These are phyloP conservation scores for Termitomyces sp. DNA, from an alignment of 768 basidiomycete genomes.

Conservation along the genomic window DNA sequence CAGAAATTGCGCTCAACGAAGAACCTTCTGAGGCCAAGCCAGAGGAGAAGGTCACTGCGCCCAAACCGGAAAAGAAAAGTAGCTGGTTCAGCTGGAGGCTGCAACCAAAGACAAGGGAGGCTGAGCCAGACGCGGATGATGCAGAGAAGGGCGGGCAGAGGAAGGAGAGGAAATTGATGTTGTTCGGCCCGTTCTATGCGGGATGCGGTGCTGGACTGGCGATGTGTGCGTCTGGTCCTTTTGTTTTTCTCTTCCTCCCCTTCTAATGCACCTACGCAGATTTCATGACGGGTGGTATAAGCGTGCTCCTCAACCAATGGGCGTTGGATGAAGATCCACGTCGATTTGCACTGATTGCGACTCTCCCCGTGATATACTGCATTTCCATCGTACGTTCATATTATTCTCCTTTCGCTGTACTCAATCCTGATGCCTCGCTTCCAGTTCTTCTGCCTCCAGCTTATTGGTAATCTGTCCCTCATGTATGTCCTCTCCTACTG, in stretches of 20 bases:
- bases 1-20: conserved; percentile 29
- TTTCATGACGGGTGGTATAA: conserved; percentile 57
- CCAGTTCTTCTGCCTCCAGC: conserved; percentile 74
- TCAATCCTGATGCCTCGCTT: not conserved
- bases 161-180: conserved; percentile 37
- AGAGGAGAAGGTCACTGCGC: conserved; percentile 3
- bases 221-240: conserved; percentile 39
- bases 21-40: conserved; percentile 22
- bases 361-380: conserved; percentile 69
- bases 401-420: not conserved
- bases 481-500: conserved; percentile 25
- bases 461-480: conserved; percentile 59
- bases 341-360: conserved; percentile 61
- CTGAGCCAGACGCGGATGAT: conserved; percentile 16
- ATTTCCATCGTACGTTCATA: conserved; percentile 57
- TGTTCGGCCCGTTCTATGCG: conserved; percentile 69
- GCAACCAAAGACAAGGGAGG: conserved; percentile 20
- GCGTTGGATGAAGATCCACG: conserved; percentile 55
- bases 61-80: conserved; percentile 14
- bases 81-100: conserved; percentile 44
- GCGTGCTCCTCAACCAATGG: conserved; percentile 60
- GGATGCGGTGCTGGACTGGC: conserved; percentile 62
- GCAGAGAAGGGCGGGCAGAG: conserved; percentile 33
- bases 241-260: not conserved
- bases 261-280: conserved; percentile 21